Evolutionary conservation across 768 basidiomycete genomes (phyloP).

Genomic region (Xanthoconium purpureum): DNA sequence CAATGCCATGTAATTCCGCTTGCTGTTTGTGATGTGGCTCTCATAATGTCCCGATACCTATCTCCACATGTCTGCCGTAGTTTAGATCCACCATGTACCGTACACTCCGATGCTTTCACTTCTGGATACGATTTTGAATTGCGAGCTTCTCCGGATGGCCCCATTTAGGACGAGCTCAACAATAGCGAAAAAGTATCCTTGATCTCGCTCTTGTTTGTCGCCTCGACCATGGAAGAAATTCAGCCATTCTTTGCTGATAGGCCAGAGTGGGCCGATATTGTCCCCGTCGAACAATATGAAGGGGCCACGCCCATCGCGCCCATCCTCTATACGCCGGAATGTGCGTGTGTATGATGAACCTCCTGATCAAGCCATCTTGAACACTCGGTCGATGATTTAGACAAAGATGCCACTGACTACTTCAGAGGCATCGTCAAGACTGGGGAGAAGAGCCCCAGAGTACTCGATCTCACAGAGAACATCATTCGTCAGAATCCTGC

Average conservation of each 20-base stretch:
- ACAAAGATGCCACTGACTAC: constrained; percentile 90
- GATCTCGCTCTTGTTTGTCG: too few species aligned
- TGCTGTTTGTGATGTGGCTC: constrained; percentile 7
- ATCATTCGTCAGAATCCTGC: constrained; percentile 92
- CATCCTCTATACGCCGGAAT: constrained; percentile 88
- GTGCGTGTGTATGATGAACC: constrained; percentile 45
- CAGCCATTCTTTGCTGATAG: constrained; percentile 51
- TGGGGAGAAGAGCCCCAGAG: constrained; percentile 77
- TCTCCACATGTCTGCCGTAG: constrained; percentile 16
- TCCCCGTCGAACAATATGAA: constrained; percentile 80
- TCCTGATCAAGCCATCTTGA: constrained; percentile 5
- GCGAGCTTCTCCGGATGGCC: neutral
- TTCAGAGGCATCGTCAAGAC: constrained; percentile 80
- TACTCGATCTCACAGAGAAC: constrained; percentile 81
- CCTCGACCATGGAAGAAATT: constrained; percentile 14
- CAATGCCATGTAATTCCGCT: constrained; percentile 2
- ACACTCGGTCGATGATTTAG: constrained; percentile 39
- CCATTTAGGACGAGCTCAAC: neutral
- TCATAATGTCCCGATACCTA: constrained; percentile 25
- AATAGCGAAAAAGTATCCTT: too few species aligned
- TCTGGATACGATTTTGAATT: neutral
- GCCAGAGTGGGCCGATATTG: constrained; percentile 77
- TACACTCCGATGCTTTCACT: constrained; percentile 13
- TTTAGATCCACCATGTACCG: constrained; percentile 22
- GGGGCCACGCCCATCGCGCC: constrained; percentile 76